Evolutionary conservation across 2,329 filamentous ascomycete genomes (phyloP), one percentile per base, ranked within the genome.

Genomic region (Venturia aucupariae): DNA sequence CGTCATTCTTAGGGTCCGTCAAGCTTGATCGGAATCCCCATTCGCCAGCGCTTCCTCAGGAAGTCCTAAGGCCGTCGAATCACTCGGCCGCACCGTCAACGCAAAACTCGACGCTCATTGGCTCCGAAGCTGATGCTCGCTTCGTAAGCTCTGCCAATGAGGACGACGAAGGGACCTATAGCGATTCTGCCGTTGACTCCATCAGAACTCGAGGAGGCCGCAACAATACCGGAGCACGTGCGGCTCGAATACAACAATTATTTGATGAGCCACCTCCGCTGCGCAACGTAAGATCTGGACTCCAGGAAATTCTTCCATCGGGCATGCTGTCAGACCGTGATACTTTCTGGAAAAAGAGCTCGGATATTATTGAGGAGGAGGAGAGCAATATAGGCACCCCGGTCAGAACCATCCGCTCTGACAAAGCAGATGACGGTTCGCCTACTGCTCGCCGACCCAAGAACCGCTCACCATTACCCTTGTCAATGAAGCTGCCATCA

Each of bases 161-260:
- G 64, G 87, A 90, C 70, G 89, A 91, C 70, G 86, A 85, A n/a
- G 89, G 91, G 72, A 85, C 88, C 71, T 87, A 86, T 75, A 91
- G 88, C 73, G 89, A 92, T 70, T 90, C 86, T 22, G 81, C 89
- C 64, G 92, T 86, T 74, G 90, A 92, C 77, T 92, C 89, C 38
- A 76, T 91, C 68, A 86, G 88, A 63, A 92, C 89, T 19, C 81
- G 83, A 66, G 86, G 83, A 46, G 90, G 88, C 11, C 82, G 83
- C 67, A 88, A 86, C 67, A 81, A 83, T 63, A 84, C 38, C 17
- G 84, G 85, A 41, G 82, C 86, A 59, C 86, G 90, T 71, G 88
- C 87, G 35, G 88, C 89, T 19, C 78, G 81, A 60, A 85, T 92
- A 61, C 89, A 92, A 71, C 90, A 86, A 30, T 89, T 92, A 79